Base-by-base conservation (phyloP, 768 basidiomycete genomes). In the Tylopilus intermedius region DNA sequence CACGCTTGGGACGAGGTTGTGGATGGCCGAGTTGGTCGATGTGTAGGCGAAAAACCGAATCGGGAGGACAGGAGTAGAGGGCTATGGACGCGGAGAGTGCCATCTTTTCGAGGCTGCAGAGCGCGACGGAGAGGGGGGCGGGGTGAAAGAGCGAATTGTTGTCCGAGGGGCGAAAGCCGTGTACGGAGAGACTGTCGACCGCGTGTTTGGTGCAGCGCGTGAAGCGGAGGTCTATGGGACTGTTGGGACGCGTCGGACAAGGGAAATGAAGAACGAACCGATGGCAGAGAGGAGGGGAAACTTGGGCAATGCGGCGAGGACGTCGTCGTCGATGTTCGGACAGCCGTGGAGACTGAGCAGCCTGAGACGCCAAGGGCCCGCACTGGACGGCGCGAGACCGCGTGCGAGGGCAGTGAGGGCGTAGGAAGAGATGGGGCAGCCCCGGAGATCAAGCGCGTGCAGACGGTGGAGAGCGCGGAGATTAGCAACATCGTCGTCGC, bases 251-350 rank as follows among this genome's bases (percentile, higher is more conserved):
- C 27, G 44, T 30, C 26, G 41, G 27, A 44, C 26, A 48, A 44
- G 43, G 32, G 39, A 44, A 14, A 32, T 49, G 35, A 14, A 21
- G 11, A 24, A 76, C 79, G 29, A 47, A 84, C 85, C 86, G 57
- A 88, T 56, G 18, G 79, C 78, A 26, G 77, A 78, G 26, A 88
- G 77, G 33, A 87, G 73, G 18, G 79, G 79, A 53, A 88, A 83
- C 21, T 63, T 68, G 41, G 54, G 35, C 0, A 88, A 68, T 30
- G 68, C 57, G 2, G 66, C 50, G 52, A 79, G 73, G 2, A 76
- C 74, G 2, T 69, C 58, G 58, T 79, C 63, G 18, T 75, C 72
- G 53, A 88, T 69, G 21, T 71, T 68, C 27, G 59, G 67, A 64
- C 86, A 88, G 56, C 79, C 71, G 49, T 76, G 68, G 8, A 88